A percentile compares a stretch with the other conserved stretches of the same genome.
Conservation (phyloP, 164 flowering plant genomes). For the Umbilicus rupestris region DNA sequence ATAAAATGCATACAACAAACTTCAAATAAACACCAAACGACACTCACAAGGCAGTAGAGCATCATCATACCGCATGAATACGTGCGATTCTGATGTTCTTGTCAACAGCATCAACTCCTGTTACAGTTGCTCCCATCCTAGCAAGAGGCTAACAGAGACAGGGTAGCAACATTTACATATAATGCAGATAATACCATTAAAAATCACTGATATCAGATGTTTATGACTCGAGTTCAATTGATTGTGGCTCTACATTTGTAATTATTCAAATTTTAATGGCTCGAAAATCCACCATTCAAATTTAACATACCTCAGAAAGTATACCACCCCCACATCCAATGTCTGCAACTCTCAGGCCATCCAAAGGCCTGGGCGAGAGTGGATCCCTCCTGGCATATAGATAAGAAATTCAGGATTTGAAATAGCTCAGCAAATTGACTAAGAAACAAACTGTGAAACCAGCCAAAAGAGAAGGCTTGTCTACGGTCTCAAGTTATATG, state of each 20-base stretch:
- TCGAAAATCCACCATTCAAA: not conserved
- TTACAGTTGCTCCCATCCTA: constrained; percentile 90
- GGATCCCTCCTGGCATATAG: constrained; percentile 69
- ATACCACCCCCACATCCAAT: constrained; percentile 99
- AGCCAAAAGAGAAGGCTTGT: not conserved
- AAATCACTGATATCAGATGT: not conserved
- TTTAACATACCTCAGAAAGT: constrained; percentile 67
- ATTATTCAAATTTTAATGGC: not conserved
- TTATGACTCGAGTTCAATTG: not conserved
- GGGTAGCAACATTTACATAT: not conserved
- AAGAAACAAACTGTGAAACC: not conserved
- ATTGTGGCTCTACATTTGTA: no score
- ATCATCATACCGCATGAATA: constrained; percentile 70
- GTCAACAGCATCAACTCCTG: constrained; percentile 93
- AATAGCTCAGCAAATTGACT: not conserved
- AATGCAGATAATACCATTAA: not conserved
- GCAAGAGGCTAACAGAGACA: constrained; percentile 75
- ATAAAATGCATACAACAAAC: not conserved
- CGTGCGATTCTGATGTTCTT: constrained; percentile 83
- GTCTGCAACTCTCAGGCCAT: constrained; percentile 76
- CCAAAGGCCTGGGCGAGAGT: constrained; percentile 56
- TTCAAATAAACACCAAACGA: not conserved
- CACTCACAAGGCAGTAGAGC: not conserved
- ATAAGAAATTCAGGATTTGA: not conserved
- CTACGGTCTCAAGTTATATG: no score